These are phyloP conservation scores for Microsporum audouinii DNA, from an alignment of 2,329 filamentous ascomycete species.

Conservation along the genomic window DNA sequence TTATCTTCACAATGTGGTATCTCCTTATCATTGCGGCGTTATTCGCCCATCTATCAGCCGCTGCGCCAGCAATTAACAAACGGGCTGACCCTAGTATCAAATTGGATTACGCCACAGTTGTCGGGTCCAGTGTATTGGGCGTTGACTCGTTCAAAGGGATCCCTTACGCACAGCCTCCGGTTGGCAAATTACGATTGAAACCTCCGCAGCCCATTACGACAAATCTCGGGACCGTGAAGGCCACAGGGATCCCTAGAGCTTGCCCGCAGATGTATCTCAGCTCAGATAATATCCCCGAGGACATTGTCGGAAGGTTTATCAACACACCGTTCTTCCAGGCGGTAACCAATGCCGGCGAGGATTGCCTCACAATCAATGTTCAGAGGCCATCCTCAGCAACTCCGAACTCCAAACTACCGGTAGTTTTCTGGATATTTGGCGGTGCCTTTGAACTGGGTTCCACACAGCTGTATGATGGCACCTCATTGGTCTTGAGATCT, in stretches of 20 bases:
- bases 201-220: slow-evolving; percentile 52
- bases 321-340: slow-evolving; percentile 48
- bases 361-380: slow-evolving; percentile 53
- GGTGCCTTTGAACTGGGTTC: slow-evolving; percentile 46
- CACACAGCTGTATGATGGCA: slow-evolving; percentile 28
- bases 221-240: slow-evolving; percentile 50
- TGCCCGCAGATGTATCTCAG: slow-evolving; percentile 64
- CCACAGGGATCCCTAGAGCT: slow-evolving; percentile 46
- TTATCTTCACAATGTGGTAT: background rate
- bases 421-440: slow-evolving; percentile 61
- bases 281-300: slow-evolving; percentile 33
- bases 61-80: background rate
- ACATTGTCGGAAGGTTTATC: slow-evolving; percentile 42
- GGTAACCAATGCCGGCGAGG: slow-evolving; percentile 46
- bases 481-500: slow-evolving; percentile 26
- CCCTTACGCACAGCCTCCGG: slow-evolving; percentile 60
- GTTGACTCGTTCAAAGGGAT: slow-evolving; percentile 65
- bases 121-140: slow-evolving; percentile 34
- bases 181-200: slow-evolving; percentile 54
- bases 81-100: slow-evolving; percentile 10
- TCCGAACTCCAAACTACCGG: slow-evolving; percentile 46
- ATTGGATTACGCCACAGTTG: slow-evolving; percentile 39
- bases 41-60: background rate
- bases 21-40: background rate
- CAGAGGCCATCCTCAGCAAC: slow-evolving; percentile 48